phyloP scores from a whole-genome alignment of 2,329 filamentous ascomycete species.

The Fusarium palustre region DNA sequence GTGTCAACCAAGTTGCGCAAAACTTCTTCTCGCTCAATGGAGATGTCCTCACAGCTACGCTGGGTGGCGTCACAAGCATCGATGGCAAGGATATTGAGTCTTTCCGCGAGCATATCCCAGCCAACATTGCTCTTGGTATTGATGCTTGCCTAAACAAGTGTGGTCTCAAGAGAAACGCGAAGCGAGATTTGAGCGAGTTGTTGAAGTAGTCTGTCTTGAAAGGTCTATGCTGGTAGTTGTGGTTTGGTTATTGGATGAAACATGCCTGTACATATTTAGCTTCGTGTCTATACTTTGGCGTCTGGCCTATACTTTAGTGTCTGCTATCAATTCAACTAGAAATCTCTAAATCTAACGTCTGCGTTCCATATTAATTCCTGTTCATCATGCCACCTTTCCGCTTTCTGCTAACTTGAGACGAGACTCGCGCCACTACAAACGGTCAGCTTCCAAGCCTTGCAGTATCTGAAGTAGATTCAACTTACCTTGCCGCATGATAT shows the following conservation, averaged over 20 bases:
- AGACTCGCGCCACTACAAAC: too few species aligned
- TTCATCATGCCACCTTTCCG: too few species aligned
- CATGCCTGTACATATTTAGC: background rate
- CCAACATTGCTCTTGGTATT: conserved; percentile 22
- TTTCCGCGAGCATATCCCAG: conserved; percentile 5
- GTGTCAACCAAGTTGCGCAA: conserved; percentile 59
- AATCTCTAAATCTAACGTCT: background rate
- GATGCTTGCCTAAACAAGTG: conserved; percentile 30
- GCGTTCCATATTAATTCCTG: background rate
- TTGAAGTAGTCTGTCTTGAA: background rate
- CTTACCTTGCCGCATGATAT: conserved; percentile 14
- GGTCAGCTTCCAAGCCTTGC: too few species aligned
- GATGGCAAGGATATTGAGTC: conserved; percentile 25
- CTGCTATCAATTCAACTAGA: background rate
- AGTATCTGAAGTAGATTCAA: too few species aligned
- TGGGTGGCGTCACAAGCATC: conserved; percentile 3
- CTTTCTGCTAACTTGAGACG: too few species aligned
- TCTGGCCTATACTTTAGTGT: background rate
- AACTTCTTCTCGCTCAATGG: conserved; percentile 17
- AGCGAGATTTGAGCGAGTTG: conserved; percentile 10
- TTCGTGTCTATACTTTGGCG: background rate
- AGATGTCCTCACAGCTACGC: background rate
- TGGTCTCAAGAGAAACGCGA: conserved; percentile 11
- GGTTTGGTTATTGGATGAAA: background rate
- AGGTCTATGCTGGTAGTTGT: accelerated